These are phyloP conservation scores for Arxiozyma bovina DNA, from an alignment of 1,139 yeast species.

Conservation along the genomic window DNA sequence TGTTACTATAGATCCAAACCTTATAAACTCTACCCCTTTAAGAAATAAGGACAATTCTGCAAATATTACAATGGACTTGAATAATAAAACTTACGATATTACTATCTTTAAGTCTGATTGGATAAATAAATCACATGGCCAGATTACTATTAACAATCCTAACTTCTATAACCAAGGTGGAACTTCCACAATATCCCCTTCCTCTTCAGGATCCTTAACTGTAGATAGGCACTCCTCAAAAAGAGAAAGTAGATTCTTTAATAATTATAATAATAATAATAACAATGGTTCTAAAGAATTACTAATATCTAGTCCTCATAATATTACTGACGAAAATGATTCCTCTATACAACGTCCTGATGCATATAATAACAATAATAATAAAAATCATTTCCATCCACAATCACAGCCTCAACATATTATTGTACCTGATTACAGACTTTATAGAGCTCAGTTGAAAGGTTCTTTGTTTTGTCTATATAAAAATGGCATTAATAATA, in stretches of 20 bases:
- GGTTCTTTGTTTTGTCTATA: conserved; percentile 54
- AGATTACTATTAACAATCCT: conserved; percentile 26
- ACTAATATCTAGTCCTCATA: neutral
- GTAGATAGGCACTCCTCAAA: conserved; percentile 11
- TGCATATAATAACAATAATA: conserved; percentile 1
- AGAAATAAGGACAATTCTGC: neutral
- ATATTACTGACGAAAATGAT: neutral
- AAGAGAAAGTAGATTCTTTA: conserved; percentile 25
- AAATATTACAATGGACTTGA: conserved; percentile 12
- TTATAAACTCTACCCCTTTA: neutral
- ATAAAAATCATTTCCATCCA: neutral
- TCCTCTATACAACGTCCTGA: conserved; percentile 1
- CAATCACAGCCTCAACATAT: conserved; percentile 8
- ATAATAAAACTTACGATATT: conserved; percentile 33
- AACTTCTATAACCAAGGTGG: neutral
- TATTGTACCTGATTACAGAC: conserved; percentile 30
- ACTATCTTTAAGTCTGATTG: conserved; percentile 38
- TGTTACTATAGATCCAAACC: neutral
- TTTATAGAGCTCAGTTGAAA: conserved; percentile 54
- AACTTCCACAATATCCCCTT: neutral
- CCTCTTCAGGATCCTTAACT: neutral
- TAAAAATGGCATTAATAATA: conserved; percentile 44
- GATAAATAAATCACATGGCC: conserved; percentile 38
- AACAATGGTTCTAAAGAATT: conserved; percentile 15
- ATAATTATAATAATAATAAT: too few relatives aligned